Base-by-base conservation (phyloP, 129 eudicot genomes). In the Glebionis coronaria region DNA sequence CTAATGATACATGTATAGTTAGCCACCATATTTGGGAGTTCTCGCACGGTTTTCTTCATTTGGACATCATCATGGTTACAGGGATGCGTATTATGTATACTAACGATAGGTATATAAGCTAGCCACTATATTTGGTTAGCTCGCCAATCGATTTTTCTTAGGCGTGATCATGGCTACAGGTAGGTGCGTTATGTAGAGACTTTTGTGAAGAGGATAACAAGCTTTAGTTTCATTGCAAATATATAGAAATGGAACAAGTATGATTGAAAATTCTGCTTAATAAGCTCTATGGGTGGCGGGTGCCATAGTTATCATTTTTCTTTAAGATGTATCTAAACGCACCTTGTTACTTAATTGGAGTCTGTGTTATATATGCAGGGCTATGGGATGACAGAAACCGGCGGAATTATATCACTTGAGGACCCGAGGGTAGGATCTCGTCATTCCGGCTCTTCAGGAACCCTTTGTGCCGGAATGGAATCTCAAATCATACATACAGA, bases 321-420 rank as follows among this genome's bases (percentile, higher is more conserved):
- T 35, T 35, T 0, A 35, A 35, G 42, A 35, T 35, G 10, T 35
- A 35, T 1, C 42, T 35, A 0, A 35, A 35, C 9, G 42, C 42
- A 55, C 31, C 31, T 55, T 55, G n/a, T 13, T 72, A 12, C 27
- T 42, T 61, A 58, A 3, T 6, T 56, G 19, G 21, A 57, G 16
- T 49, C 20, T 12, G 12, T 51, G 19, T 51, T 21, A 61, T n/a
- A 9, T 40, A 31, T 60, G 68, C 65, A 78, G 81, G 85, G 85
- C 4, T 81, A 76, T 44, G 85, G 79, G 10, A 71, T 81, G 82
- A 81, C 85, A 0, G 85, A 81, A 73, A 61, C 85, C 11, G 77
- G 85, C 71, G 96, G 90, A 40, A 83, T 89, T 44, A 77, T 83
- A 72, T 73, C 90, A 38, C 11, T 81, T 9, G 96, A 89, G 80